Evolutionary conservation across 2,329 filamentous ascomycete species (phyloP), one percentile per base, ranked within the genome.

Genomic region (Ascochyta rabiei): DNA sequence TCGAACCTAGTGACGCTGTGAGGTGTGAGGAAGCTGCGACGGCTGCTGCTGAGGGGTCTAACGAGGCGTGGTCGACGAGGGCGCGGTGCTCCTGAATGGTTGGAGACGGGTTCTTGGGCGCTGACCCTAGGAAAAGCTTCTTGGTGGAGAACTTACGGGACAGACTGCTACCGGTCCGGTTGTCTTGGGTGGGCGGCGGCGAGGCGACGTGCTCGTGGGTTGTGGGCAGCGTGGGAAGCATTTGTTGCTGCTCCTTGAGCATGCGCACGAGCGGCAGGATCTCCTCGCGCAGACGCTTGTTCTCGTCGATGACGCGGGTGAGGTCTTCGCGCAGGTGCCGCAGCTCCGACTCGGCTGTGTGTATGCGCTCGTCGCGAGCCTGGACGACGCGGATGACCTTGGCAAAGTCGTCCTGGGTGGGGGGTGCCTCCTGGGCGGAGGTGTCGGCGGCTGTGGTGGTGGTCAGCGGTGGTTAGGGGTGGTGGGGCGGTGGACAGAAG

Each of bases 351-450:
- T 98, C 93, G 23, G 93, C 84, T 38, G 90, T 81, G 61, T 86
- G 86, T 77, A 98, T 93, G 55, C 92, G 88, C 77, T 97, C 91
- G 74, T 99, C 95, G 63, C 95, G 89, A 60, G 96, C 81, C 62
- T 90, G 88, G 40, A 99, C 86, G 59, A 96, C 92, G 69, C 93
- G 90, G 58, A 96, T 93, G 18, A 99, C 84, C 48, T 93, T 87
- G 61, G 91, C 89, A 68, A 99, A 91, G 71, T 99, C 95, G 69
- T 96, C 93, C 63, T 96, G 86, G 0, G 93, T 96, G 5, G 93
- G 93, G 35, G 87, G 89, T 52, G 90, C 87, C 71, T 96, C 92
- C 74, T 93, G 88, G 39, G 87, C 88, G 73, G 93, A 90, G 61
- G 89, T 89, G 72, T 97, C 95, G 72, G 92, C 93, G 61, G 95